Evolutionary conservation across 2,329 filamentous ascomycete genomes (phyloP), one percentile per base, ranked within the genome.

Genomic region (Microdochium trichocladiopsis): DNA sequence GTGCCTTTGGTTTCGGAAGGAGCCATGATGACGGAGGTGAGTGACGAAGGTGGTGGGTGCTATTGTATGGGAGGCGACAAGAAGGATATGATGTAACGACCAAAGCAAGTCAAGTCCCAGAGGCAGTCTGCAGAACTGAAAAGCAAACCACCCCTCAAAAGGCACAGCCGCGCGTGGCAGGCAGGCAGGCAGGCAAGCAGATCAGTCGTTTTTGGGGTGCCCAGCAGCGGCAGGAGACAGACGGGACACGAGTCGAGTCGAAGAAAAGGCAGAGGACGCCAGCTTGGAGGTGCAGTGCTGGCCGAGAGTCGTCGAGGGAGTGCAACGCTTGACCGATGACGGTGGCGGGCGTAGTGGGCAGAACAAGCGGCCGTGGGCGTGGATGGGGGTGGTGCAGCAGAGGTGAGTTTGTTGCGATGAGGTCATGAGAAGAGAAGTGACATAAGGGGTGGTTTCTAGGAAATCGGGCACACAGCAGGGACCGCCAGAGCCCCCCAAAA

Each of bases 391-490:
- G 52, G 53, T 54, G 53, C 28, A 53, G 52, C 56, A 54, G 53
- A 55, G 54, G 58, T 56, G 56, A 53, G 51, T 55, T 66, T 61
- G 60, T 60, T 60, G 60, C 65, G 65, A 67, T 67, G 65, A 67
- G 65, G 65, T 67, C 65, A 67, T 67, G 65, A 67, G 64, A 59
- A 61, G 66, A 66, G 63, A 67, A 67, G 65, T 67, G 65, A 67
- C 65, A 67, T 67, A 67, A 67, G 63, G 63, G 65, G 59, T 65
- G 64, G 62, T 64, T 65, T 64, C 63, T 62, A 61, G 63, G 60
- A 61, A 63, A 58, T 63, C 60, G 58, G 61, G 65, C 59, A 61
- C 64, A 67, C 65, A 66, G 64, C 64, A 66, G 64, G 66, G 41
- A 45, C 16, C 64, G 60, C 60, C 63, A 61, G 61, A 61, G 58